Base-by-base conservation (phyloP, 2,329 filamentous ascomycete genomes). In the Colletotrichum nymphaeae region DNA sequence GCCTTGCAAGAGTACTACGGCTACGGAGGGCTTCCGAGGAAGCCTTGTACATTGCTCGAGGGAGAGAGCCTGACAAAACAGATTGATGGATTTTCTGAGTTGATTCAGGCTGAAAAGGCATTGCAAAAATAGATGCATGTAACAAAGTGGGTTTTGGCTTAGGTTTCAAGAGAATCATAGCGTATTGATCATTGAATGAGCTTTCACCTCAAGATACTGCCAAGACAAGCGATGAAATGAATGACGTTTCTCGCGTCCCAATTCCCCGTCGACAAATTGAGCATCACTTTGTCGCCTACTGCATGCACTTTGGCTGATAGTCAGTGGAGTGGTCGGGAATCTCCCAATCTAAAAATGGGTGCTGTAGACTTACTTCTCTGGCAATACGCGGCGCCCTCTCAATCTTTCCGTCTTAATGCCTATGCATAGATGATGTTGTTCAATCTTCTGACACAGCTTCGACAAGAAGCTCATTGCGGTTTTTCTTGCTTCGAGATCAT, bases 1-100 rank as follows among this genome's bases (percentile, higher is more conserved):
- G 91, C 87, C 1, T 80, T 94, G 78, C 84, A 91, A 79, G 84
- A 86, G 32, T 91, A 90, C 79, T 89, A 88, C 76, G 90, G 89
- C 8, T 94, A 94, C 77, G 92, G 91, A 26, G 92, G 88, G 1
- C 86, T 78, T 3, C 88, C 88, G 26, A 84, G 91, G 73, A 88
- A 86, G 79, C 90, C 91, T 8, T 83, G 82, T 32, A 76, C 78
- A 1, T 56, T 80, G 77, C 79, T 80, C 1, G 72, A 76, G 42
- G 80, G 79, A 1, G 75, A 75, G 59, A 75, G 74, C 63, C 63
- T 80, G 57, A 62, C 64, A 35, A 76, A 67, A 63, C 80, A 81
- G 46, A 60, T 79, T 60, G 70, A 76, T 3, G 79, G 76, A 3
- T 81, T 82, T 56, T 73, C 73, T 1, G 81, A 81, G 67, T 65